Evolutionary conservation across 345 rosid species (phyloP).

Genomic region (Eucalyptus regnans): DNA sequence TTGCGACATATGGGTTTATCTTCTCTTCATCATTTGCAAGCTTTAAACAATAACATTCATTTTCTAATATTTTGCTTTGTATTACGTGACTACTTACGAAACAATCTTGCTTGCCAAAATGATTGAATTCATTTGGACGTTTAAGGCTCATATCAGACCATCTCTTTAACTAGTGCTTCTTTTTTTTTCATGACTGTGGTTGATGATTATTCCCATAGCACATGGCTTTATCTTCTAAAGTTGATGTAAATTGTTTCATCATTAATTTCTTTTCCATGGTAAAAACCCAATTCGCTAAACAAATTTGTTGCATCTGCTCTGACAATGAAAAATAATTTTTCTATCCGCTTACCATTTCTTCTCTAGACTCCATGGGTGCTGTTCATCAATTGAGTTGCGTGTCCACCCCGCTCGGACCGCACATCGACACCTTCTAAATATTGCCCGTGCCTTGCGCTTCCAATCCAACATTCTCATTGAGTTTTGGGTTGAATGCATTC

Average conservation of each 20-base stretch:
- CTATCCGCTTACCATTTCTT: too few species aligned
- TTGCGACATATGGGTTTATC: neutral
- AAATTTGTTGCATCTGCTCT: too few species aligned
- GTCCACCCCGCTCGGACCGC: too few species aligned
- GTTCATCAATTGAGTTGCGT: too few species aligned
- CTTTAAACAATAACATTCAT: neutral
- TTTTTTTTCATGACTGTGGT: neutral
- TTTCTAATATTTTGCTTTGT: neutral
- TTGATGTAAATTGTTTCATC: neutral
- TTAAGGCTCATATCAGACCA: neutral
- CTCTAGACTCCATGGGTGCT: too few species aligned
- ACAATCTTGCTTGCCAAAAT: neutral
- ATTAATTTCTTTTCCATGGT: neutral
- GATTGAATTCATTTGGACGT: neutral
- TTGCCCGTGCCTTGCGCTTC: too few species aligned
- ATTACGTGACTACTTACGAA: neutral
- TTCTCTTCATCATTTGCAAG: neutral
- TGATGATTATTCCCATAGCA: neutral
- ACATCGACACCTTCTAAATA: too few species aligned
- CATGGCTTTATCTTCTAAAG: neutral
- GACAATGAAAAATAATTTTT: too few species aligned
- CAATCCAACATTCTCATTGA: too few species aligned
- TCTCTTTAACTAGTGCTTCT: neutral
- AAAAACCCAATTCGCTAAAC: too few species aligned
- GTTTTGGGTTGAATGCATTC: too few species aligned